A percentile compares a stretch with the other conserved stretches of the same genome.
Conservation (phyloP, 1,139 yeast genomes). For the Pichia kudriavzevii region DNA sequence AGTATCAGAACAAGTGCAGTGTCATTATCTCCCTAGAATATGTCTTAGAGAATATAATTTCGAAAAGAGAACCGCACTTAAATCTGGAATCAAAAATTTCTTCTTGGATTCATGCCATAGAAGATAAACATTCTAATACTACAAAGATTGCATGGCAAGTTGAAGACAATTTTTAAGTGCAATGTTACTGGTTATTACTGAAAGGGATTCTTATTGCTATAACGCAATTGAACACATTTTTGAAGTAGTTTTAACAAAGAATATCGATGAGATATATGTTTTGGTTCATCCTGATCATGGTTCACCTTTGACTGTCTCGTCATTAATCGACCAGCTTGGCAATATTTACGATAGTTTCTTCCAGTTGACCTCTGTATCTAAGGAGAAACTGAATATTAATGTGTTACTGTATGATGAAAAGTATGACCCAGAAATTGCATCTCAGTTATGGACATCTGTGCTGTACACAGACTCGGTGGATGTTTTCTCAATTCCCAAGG, state of each 20-base stretch:
- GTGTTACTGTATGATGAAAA: constrained; percentile 5
- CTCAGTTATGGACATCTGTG: constrained; percentile 5
- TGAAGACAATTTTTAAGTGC: no score
- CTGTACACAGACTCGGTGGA: constrained; percentile 1
- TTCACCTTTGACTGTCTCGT: constrained; percentile 1
- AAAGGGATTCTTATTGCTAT: constrained; percentile 3
- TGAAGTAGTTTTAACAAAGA: neutral
- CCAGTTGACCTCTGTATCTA: neutral
- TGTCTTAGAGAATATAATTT: no score
- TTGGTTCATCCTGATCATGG: neutral
- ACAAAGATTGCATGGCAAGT: no score
- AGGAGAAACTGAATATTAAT: neutral
- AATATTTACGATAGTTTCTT: constrained; percentile 6
- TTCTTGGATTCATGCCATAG: no score
- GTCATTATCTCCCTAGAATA: no score
- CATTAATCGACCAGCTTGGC: constrained; percentile 4
- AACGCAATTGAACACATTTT: constrained; percentile 2
- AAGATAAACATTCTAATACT: no score
- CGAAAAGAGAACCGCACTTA: no score
- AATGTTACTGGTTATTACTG: constrained; percentile 7
- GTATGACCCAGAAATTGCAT: constrained; percentile 2
- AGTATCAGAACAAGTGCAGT: no score
- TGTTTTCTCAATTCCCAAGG: neutral
- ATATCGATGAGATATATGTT: neutral
- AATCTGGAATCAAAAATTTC: no score